Evolutionary conservation across 2,329 filamentous ascomycete species (phyloP).

Genomic region (Pseudogymnoascus sp.): DNA sequence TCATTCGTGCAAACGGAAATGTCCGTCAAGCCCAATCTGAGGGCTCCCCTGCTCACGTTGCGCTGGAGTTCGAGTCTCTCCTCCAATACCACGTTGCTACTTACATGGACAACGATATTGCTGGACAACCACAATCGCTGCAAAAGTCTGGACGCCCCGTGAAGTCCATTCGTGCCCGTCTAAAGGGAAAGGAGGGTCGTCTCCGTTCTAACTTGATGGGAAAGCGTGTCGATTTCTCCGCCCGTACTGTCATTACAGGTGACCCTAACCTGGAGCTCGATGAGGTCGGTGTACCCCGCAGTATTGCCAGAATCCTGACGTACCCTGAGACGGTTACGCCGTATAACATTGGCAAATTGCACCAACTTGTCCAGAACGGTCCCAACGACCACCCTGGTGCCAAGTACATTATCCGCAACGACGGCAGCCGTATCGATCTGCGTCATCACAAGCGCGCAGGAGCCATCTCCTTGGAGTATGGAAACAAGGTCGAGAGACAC

Average conservation of each 20-base stretch:
- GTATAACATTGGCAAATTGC: conserved; percentile 93
- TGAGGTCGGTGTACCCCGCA: conserved; percentile 92
- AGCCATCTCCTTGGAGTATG: conserved; percentile 82
- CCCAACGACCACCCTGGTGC: conserved; percentile 93
- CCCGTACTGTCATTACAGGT: conserved; percentile 98
- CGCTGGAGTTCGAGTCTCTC: conserved; percentile 81
- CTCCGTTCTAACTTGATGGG: conserved; percentile 98
- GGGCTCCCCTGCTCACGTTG: conserved; percentile 84
- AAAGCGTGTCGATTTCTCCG: conserved; percentile 98
- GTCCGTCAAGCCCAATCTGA: conserved; percentile 86
- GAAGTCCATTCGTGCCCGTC: conserved; percentile 89
- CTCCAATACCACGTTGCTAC: conserved; percentile 98
- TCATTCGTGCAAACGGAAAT: conserved; percentile 94
- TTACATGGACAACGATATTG: conserved; percentile 99
- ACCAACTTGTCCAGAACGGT: conserved; percentile 82
- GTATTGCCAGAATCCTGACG: conserved; percentile 85
- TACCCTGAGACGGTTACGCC: conserved; percentile 97
- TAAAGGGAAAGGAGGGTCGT: conserved; percentile 99
- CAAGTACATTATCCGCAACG: conserved; percentile 89
- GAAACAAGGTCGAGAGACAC: conserved; percentile 98
- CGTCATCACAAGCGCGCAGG: conserved; percentile 84
- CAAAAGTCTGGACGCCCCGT: conserved; percentile 96
- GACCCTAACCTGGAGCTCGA: conserved; percentile 94
- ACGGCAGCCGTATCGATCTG: conserved; percentile 89
- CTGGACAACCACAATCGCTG: conserved; percentile 84